Evolutionary conservation across 1,139 yeast genomes (phyloP), one percentile per base, ranked within the genome.

Genomic region (Kurtzmaniella quercitrusa): DNA sequence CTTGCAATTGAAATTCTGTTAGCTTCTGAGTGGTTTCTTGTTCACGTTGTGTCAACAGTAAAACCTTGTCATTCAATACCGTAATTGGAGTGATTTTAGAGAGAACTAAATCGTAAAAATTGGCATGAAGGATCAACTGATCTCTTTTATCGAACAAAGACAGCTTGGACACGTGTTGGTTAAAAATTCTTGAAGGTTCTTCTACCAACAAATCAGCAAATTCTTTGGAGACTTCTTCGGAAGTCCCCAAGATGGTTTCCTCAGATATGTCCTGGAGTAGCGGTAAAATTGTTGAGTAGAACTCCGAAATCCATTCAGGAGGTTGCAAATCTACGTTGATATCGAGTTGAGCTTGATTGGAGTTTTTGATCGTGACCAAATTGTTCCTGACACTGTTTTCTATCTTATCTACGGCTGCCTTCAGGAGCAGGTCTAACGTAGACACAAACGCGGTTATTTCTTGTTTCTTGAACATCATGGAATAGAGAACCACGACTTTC

Each of bases 231-330:
- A 66, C 65, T 0, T 63, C 63, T 1, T 55, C 56, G 3, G 66
- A 48, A 38, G 79, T 57, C 21, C 65, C 66, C 52, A 75, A 62
- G 27, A 77, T 63, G 23, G 73, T 68, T 12, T 59, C 57, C 7
- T 65, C 58, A n/a, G 65, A 65, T 23, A 58, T 55, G 43, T 65
- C 68, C 51, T 79, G 84, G 44, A 79, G 66, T 3, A 76, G 58
- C 7, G 77, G 79, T 45, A 81, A 64, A 16, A 77, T 62, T 27
- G 73, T 81, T 1, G 75, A 59, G 50, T 78, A 68, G 53, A 78
- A 80, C 7, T 79, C 82, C 41, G 77, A 68, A 14, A 85, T 61
- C 94, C 93, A 85, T 50, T 83, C 89, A 0, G 93, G 91, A 8
- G 89, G 78, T 48, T 82, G 75, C 40, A 84, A 65, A 43, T 79